A percentile compares a stretch with the other conserved stretches of the same genome.
These are phyloP conservation scores for Usnea hakonensis DNA, from an alignment of 495 filamentous ascomycete genomes.

Conservation along the genomic window DNA sequence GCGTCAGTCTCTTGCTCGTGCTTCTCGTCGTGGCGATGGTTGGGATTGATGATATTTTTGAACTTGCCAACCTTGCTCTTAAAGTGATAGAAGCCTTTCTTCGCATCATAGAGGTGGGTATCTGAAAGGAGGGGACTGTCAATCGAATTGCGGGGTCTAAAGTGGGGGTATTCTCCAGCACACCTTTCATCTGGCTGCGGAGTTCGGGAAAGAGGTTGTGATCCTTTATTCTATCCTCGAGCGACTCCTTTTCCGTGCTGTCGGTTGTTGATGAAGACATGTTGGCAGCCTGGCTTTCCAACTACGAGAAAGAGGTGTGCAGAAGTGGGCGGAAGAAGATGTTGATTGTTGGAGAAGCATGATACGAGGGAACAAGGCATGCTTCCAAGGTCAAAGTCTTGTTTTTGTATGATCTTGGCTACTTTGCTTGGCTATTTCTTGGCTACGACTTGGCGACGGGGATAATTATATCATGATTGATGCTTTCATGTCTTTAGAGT, in stretches of 20 bases:
- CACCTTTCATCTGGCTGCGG: constrained; percentile 14
- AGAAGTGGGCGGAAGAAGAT: background rate
- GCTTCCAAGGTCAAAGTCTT: background rate
- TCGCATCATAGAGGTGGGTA: constrained; percentile 40
- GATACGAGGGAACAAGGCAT: background rate
- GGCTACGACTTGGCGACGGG: constrained; percentile 5
- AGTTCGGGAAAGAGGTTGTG: constrained; percentile 13
- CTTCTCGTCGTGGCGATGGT: constrained; percentile 91
- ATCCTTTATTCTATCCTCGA: constrained; percentile 14
- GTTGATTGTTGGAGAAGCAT: background rate
- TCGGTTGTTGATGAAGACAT: constrained; percentile 1
- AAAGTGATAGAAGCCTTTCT: constrained; percentile 42
- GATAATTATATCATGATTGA: too few relatives aligned
- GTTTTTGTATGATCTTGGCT: background rate
- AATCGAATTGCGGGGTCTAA: background rate
- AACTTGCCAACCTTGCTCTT: constrained; percentile 64
- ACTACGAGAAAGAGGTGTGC: background rate
- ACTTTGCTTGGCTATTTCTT: constrained; percentile 7
- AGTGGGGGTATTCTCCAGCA: background rate
- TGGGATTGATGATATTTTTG: constrained; percentile 68
- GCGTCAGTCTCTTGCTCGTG: constrained; percentile 79
- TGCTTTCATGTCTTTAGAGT: background rate
- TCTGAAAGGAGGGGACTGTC: constrained; percentile 14
- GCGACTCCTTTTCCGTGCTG: background rate
- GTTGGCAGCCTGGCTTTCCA: background rate